Base-by-base conservation (phyloP, 495 filamentous ascomycete genomes). In the Penicillium antarcticum region DNA sequence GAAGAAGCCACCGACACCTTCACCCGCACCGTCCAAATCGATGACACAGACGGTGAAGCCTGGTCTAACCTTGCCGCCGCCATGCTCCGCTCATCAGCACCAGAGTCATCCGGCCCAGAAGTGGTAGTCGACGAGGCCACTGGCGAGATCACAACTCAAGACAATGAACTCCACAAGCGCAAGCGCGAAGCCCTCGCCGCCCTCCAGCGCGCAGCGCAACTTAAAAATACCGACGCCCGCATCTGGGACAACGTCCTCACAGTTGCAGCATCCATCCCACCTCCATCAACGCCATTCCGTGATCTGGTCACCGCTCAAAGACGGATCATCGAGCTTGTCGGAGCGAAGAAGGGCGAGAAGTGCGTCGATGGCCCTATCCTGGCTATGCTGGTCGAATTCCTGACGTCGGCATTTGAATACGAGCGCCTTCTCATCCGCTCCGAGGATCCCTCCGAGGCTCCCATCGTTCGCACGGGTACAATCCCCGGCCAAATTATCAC, bases 161-260 rank as follows among this genome's bases (percentile, higher is more conserved):
- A 70, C 23, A 35, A 50, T 19, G 75, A 85, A 36, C 81, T 82
- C 0, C 71, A 85, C 45, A 81, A 80, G 34, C 80, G 87, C 48
- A 80, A 87, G 7, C 72, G 75, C 4, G 86, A 92, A 53, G 87
- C 94, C 12, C 83, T 97, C 3, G 67, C 77, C 10, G 92, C 95
- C 1, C 86, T 96, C 61, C 91, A 92, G 59, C 83, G 86, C 45
- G 94, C 91, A 32, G 89, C 89, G 2, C 73, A 78, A 12, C 80
- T 94, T 18, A 92, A 94, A 31, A 78, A 87, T 65, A 85, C 87
- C 51, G 88, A 91, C 69, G 87, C 83, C 77, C 82, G 89, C 51
- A 96, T 99, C 55, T 97, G 91, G 92, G 89, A 95, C 53, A 99
- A 99, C 61, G 81, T 96, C 12, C 79, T 97, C 41, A 89, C 87